Base-by-base conservation (phyloP, 306 rosid genomes). In the Castanea sativa region DNA sequence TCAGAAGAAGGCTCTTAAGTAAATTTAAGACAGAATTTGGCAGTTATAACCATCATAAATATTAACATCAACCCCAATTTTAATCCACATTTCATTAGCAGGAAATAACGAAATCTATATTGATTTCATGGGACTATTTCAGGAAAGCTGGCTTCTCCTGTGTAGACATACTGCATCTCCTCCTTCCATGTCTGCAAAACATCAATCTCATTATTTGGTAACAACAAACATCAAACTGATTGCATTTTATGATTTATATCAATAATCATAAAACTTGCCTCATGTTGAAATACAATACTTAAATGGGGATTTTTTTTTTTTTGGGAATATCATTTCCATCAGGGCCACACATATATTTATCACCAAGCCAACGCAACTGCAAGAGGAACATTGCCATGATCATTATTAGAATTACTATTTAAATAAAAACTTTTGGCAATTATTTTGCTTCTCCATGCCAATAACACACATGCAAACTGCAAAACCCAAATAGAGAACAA, bases 131-230 rank as follows among this genome's bases (percentile, higher is more conserved):
- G 86, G 38, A 87, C 76, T 55, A 88, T 92, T 86, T 83, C 90
- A 6, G 90, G 89, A 64, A 91, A 85, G 71, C 56, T 77, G 41
- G 90, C 89, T 69, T 83, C 65, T 11, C 87, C 90, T 0, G 82
- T 74, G 72, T 87, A 90, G 76, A 90, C 76, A 78, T 85, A 87
- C 73, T 86, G 93, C 91, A 93, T 87, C 81, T 93, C 98, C 67
- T 87, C 95, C 83, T 86, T 91, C 98, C 97, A 91, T 32, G 93
- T 89, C 98, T 93, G 90, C 83, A 87, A 78, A 84, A 79, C 67
- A 55, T 43, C 82, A 12, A 71, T 7, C 69, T 76, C 68, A 52
- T 77, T 12, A 77, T 73, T 76, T 12, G 11, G 53, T 71, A 81
- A 74, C 6, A 63, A 35, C 30, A 23, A 78, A 74, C 20, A 73